Evolutionary conservation across 768 basidiomycete genomes (phyloP), one percentile per base, ranked within the genome.

Genomic region (Filobasidium wieringae): DNA sequence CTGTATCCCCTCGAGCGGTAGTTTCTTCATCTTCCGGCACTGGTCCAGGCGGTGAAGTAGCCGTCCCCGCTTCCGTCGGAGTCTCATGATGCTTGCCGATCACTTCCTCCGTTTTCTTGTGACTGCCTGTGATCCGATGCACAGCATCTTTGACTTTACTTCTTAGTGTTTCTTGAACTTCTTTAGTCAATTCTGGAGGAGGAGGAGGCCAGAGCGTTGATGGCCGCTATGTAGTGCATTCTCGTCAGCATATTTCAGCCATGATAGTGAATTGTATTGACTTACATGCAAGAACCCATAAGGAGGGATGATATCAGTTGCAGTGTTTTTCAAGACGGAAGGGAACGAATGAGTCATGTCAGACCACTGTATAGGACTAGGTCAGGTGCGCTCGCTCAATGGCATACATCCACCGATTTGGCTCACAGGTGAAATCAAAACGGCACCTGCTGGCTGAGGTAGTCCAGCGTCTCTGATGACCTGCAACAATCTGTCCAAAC

Each of bases 281-380:
- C 69, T 58, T 30, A 72, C 71, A 65, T 74, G 74, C 4, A 75
- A 67, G 66, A 76, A 75, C 19, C 74, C 71, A 59, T 72, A 76
- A 0, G 74, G 74, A 4, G 75, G 76, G 26, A 70, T 64, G 34
- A 69, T 68, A 47, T 73, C 90, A 51, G 90, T 89, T 2, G 81
- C 78, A 1, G 88, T 90, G 70, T 97, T 96, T 36, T 78, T 76
- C 66, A 88, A 80, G 45, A 92, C 80, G 65, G 87, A 89, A 0
- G 89, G 87, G 72, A 97, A 96, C 0, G 88, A 91, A 72, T 97
- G 95, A 0, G 88, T 92, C n/a, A 97, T 75, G 72, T 89, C 87
- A 12, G 67, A 66, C 71, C 71, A 73, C 72, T 73, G 39, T 22
- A 27, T 24, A 37, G n/a, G 36, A 37, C n/a, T n/a, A 37, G 36